Conservation (phyloP, 2,329 filamentous ascomycete species). For the Ilyonectria mors-panacis region DNA sequence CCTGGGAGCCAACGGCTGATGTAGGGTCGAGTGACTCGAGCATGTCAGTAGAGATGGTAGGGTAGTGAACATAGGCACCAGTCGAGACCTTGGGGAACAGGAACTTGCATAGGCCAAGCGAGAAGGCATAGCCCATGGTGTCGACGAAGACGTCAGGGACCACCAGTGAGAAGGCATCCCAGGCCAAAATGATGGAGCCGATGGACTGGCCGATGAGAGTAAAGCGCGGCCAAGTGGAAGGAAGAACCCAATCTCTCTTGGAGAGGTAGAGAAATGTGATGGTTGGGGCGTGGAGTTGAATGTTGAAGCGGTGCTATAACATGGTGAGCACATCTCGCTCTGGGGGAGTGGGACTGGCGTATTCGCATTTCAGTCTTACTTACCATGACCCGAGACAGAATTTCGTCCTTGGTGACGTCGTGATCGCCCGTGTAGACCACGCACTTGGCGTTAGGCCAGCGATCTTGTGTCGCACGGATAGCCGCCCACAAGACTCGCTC, state of each 20-base stretch:
- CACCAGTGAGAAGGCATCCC: conserved; percentile 92
- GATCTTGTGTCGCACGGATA: conserved; percentile 88
- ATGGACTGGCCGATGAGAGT: conserved; percentile 95
- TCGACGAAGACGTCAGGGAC: conserved; percentile 96
- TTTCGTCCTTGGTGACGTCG: conserved; percentile 84
- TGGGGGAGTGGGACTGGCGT: not conserved
- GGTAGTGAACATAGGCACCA: conserved; percentile 96
- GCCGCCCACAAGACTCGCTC: conserved; percentile 98
- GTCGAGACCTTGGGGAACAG: conserved; percentile 87
- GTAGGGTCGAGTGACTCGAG: conserved; percentile 82
- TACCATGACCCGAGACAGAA: conserved; percentile 84
- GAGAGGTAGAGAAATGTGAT: conserved; percentile 92
- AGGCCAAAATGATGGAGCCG: conserved; percentile 88
- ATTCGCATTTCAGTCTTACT: conserved; percentile 23
- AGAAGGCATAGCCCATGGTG: conserved; percentile 98
- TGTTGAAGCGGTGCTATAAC: conserved; percentile 87
- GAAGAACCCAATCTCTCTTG: conserved; percentile 87
- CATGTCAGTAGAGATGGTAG: conserved; percentile 99
- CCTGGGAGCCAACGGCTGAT: conserved; percentile 71
- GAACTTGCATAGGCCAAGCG: conserved; percentile 84
- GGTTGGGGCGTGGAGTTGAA: conserved; percentile 85
- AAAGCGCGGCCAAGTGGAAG: conserved; percentile 90
- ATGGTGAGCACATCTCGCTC: conserved; percentile 26
- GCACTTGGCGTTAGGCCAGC: conserved; percentile 90
- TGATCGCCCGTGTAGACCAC: conserved; percentile 97